Percentiles rank a stretch among this genome's conserved stretches.
These are phyloP conservation scores for Suhomyces maxii DNA, from an alignment of 1,139 yeast species.

Conservation along the genomic window DNA sequence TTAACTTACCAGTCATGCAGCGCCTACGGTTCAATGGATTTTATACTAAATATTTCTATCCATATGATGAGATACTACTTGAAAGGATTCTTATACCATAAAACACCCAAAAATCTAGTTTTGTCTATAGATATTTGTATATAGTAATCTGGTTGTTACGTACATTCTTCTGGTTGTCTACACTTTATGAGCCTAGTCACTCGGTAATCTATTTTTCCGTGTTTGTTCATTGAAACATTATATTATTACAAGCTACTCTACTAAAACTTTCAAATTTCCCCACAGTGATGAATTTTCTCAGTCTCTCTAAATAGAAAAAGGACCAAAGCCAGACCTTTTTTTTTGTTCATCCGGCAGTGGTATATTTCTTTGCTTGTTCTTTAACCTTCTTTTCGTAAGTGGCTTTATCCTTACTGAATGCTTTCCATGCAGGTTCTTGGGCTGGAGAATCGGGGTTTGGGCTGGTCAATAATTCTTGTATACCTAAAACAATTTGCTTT, in stretches of 20 bases:
- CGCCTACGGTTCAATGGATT: no score
- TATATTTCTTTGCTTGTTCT: slow-evolving; percentile 79
- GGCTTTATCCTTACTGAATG: slow-evolving; percentile 66
- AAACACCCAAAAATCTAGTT: no score
- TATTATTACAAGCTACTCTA: background rate
- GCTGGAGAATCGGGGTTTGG: slow-evolving; percentile 98
- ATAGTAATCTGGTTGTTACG: no score
- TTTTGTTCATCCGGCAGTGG: slow-evolving; percentile 22
- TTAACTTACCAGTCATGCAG: no score
- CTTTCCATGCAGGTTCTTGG: slow-evolving; percentile 94
- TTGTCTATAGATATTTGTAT: no score
- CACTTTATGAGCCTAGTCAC: background rate
- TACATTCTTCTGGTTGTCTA: background rate
- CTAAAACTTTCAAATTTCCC: no score
- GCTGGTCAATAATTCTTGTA: slow-evolving; percentile 83
- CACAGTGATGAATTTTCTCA: no score
- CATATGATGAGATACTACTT: no score
- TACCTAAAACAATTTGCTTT: slow-evolving; percentile 86
- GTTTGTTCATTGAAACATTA: background rate
- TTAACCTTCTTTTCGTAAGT: slow-evolving; percentile 74
- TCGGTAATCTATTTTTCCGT: background rate
- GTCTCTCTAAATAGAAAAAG: no score
- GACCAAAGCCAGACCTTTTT: no score
- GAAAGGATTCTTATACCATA: no score
- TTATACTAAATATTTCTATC: no score